Evolutionary conservation across 176 grass and related monocot genomes (phyloP).

Genomic region (Leersia perrieri): DNA sequence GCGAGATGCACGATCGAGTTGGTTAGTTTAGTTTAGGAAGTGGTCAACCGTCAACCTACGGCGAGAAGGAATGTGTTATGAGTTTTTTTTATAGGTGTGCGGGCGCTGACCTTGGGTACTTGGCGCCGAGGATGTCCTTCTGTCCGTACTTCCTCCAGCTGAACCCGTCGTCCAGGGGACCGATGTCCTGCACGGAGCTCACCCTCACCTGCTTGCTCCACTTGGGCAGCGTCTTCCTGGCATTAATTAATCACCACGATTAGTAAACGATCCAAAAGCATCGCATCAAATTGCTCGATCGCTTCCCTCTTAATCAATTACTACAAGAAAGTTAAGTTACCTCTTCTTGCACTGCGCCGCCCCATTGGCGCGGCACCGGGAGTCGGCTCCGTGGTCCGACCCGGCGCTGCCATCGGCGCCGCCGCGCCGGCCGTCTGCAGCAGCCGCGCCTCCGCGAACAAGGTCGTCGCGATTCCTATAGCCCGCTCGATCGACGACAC

Average conservation of each 20-base stretch:
- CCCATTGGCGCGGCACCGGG: constrained; percentile 34
- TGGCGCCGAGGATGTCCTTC: constrained; percentile 94
- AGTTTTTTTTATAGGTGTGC: too few relatives aligned
- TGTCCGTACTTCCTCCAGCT: constrained; percentile 99
- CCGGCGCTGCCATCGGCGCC: constrained; percentile 41
- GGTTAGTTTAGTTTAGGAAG: not conserved
- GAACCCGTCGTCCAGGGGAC: constrained; percentile 72
- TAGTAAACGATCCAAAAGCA: not conserved
- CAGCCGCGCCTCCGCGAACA: not conserved
- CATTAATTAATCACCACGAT: not conserved
- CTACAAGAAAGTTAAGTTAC: constrained; percentile 5
- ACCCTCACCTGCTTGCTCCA: constrained; percentile 69
- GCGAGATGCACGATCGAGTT: not conserved
- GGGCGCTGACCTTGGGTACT: constrained; percentile 77
- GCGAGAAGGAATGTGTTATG: not conserved
- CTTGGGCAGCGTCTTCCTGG: constrained; percentile 73
- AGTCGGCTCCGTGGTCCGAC: constrained; percentile 45
- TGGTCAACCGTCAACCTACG: too few relatives aligned
- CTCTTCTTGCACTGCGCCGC: constrained; percentile 66
- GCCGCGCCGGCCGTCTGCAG: not conserved
- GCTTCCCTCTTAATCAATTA: not conserved
- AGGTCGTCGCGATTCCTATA: constrained; percentile 45
- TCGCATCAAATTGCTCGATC: too few relatives aligned
- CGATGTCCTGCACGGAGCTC: constrained; percentile 44
- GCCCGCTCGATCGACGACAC: constrained; percentile 57